Evolutionary conservation across 768 basidiomycete genomes (phyloP), one percentile per base, ranked within the genome.

Genomic region (Amanita subjunquillea): DNA sequence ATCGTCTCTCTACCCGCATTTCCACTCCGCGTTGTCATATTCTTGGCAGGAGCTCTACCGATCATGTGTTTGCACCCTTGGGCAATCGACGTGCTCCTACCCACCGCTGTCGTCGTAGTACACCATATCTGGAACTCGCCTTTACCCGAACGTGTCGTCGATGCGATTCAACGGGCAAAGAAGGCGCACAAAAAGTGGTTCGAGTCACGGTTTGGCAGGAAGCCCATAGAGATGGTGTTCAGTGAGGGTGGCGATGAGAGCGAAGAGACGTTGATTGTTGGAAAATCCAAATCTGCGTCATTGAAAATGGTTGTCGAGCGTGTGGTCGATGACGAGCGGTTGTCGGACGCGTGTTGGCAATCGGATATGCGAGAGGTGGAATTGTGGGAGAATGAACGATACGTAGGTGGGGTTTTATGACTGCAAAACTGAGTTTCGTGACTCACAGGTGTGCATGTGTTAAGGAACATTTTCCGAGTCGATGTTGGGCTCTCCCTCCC

Each of bases 311-410:
- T 65, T 13, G 36, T 68, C 15, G 70, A 70, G 52, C 69, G 74
- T 4, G 40, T 81, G 1, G 59, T 82, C 20, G 85, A 91, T 57
- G 71, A 91, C 56, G 84, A 90, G 56, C 71, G 68, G 9, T 73
- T 91, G 3, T 69, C 72, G 5, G 84, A 89, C 59, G 65, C 60
- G 27, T 78, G 78, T 41, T 90, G 87, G 86, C 69, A 66, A 0
- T 70, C 82, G 2, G 78, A 84, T 60, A 73, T 83, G 67, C 64
- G 78, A 5, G 76, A 81, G 32, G 85, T 91, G 13, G 85, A 87
- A 63, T 62, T 91, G 22, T 91, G 79, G 72, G 89, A 91, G 70
- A 91, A 90, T 65, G 86, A 91, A 62, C 72, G 89, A 15, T 83
- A 53, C 34, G 34, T 38, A 13, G 52, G 52, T 20, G 40, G 8